Evolutionary conservation across 768 basidiomycete genomes (phyloP).

Genomic region (Rhizopogon roseolus): DNA sequence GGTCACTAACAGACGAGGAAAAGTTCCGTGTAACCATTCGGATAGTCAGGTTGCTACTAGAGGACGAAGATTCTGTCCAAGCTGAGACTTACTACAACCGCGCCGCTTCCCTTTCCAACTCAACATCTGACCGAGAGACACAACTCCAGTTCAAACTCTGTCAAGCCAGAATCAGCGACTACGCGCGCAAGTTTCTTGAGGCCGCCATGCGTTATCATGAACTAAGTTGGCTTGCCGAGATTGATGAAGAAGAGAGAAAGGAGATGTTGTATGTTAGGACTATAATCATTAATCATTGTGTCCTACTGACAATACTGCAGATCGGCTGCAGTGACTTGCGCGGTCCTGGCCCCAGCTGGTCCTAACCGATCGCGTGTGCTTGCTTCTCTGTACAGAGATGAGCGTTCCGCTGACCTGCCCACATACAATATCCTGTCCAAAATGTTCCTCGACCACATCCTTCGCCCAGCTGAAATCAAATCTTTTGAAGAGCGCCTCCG

Average conservation of each 20-base stretch:
- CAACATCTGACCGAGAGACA: constrained; percentile 73
- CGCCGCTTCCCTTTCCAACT: constrained; percentile 84
- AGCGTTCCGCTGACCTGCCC: constrained; percentile 74
- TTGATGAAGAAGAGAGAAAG: constrained; percentile 90
- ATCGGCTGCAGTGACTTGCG: constrained; percentile 89
- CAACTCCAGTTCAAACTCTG: constrained; percentile 85
- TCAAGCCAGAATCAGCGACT: constrained; percentile 93
- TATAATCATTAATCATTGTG: constrained; percentile 8
- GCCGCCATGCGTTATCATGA: constrained; percentile 94
- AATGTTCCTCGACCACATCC: constrained; percentile 98
- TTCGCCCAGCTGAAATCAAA: constrained; percentile 84
- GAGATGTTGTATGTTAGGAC: constrained; percentile 73
- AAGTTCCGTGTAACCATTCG: constrained; percentile 90
- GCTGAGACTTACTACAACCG: constrained; percentile 99
- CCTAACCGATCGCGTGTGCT: constrained; percentile 93
- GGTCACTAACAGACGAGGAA: constrained; percentile 71
- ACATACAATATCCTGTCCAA: constrained; percentile 90
- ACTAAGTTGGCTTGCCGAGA: constrained; percentile 83
- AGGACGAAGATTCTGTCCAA: constrained; percentile 95
- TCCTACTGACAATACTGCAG: constrained; percentile 32
- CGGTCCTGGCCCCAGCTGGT: constrained; percentile 94
- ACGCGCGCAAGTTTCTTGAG: constrained; percentile 87
- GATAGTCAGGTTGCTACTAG: constrained; percentile 88
- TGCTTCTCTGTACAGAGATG: constrained; percentile 91
- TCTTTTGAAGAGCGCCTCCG: constrained; percentile 85